Evolutionary conservation across 2,329 filamentous ascomycete genomes (phyloP), one percentile per base, ranked within the genome.

Genomic region (Thermothelomyces thermophilus): DNA sequence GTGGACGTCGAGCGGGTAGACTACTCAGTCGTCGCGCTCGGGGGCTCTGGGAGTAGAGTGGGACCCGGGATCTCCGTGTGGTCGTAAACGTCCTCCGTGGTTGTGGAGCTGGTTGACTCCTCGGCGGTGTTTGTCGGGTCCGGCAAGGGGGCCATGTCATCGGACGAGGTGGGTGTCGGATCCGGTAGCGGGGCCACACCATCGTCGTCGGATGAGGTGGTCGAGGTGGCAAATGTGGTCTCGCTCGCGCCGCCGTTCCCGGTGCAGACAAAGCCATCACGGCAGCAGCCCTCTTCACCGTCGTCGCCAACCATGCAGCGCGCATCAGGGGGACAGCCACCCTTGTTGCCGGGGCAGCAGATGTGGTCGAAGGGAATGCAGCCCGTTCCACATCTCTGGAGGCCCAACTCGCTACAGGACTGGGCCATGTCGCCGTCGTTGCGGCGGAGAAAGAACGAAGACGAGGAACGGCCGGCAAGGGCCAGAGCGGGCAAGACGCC

Each of bases 401-500:
- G 14, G 31, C 31, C 43, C 26, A 43, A 5, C 13, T 52, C 46
- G 10, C 41, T 34, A 16, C 52, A 55, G 2, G 40, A 42, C 28
- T 43, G 22, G 8, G 20, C 37, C 7, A 40, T 20, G n/a, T 20
- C 37, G 9, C 20, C 34, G 22, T 43, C 39, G 36, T 35, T 46
- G 11, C 50, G 46, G 17, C 48, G 41, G 26, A 48, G 31, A 22
- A 37, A n/a, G 26, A 52, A 41, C 2, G 42, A 39, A 22, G 33
- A 33, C 24, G 43, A 47, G 11, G 26, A 10, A n/a, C 41, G 48
- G 24, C 35, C 22, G 5, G 49, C 52, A 20, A 55, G 22, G 14
- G 43, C 52, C 22, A 50, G 13, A 30, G 50, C 41, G 47, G 56
- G 53, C 47, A 58, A 36, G 30, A 51, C 45, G 39, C 51, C 56